Conservation (phyloP, 805 yeast species). For the Ogataea neopini region DNA sequence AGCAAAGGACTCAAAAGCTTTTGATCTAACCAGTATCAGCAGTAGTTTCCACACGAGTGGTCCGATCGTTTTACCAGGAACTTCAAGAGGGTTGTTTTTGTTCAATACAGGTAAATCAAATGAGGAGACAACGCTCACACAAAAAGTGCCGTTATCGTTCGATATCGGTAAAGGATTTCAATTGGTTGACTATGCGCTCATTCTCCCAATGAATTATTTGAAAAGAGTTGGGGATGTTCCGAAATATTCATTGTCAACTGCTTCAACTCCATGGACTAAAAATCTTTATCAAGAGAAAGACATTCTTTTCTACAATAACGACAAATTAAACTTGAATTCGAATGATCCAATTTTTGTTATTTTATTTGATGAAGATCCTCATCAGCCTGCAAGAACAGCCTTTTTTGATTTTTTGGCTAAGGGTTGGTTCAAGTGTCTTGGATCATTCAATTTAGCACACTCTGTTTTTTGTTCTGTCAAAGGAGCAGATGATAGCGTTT, state of each 20-base stretch:
- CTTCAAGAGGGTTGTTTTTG: slow-evolving; percentile 38
- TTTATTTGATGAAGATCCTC: slow-evolving; percentile 33
- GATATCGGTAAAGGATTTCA: slow-evolving; percentile 37
- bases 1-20: slow-evolving; percentile 9
- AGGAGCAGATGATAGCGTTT: slow-evolving; percentile 34
- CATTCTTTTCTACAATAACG: slow-evolving; percentile 30
- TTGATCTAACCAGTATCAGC: slow-evolving; percentile 17
- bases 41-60: slow-evolving; percentile 13
- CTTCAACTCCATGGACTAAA: neutral
- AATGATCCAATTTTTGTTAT: slow-evolving; percentile 42
- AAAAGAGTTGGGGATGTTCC: slow-evolving; percentile 12
- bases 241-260: neutral
- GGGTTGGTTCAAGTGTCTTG: slow-evolving; percentile 39
- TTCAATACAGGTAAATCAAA: slow-evolving; percentile 27
- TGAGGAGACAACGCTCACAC: slow-evolving; percentile 4
- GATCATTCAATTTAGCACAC: slow-evolving; percentile 37
- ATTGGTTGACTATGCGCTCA: slow-evolving; percentile 40
- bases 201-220: slow-evolving; percentile 38
- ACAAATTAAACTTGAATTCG: slow-evolving; percentile 18
- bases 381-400: slow-evolving; percentile 12
- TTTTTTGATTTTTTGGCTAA: slow-evolving; percentile 45
- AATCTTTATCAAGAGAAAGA: slow-evolving; percentile 1
- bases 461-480: slow-evolving; percentile 47
- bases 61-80: slow-evolving; percentile 35
- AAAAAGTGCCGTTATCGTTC: slow-evolving; percentile 39